phyloP scores from a whole-genome alignment of 768 basidiomycete species.

The Leccinellum luteum region DNA sequence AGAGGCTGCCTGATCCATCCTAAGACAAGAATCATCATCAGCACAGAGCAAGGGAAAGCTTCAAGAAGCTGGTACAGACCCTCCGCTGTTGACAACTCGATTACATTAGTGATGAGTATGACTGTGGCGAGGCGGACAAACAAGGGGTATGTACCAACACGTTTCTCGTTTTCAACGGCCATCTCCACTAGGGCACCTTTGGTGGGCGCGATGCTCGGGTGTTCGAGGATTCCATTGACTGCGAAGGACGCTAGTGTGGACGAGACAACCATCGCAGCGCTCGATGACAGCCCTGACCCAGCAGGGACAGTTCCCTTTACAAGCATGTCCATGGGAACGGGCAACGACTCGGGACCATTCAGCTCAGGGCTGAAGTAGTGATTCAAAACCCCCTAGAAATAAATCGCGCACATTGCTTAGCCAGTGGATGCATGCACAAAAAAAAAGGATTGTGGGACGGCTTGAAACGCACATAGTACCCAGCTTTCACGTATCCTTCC shows the following conservation, averaged over 20 bases:
- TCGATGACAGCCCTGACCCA: constrained; percentile 84
- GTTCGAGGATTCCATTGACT: constrained; percentile 62
- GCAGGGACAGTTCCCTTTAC: constrained; percentile 83
- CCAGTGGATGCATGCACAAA: no score
- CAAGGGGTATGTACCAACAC: constrained; percentile 51
- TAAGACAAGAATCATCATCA: constrained; percentile 22
- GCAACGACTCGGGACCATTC: constrained; percentile 26
- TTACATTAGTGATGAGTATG: neutral
- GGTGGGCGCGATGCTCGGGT: constrained; percentile 25
- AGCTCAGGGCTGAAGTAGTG: constrained; percentile 45
- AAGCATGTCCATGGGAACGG: constrained; percentile 67
- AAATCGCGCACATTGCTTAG: neutral
- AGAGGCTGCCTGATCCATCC: constrained; percentile 91
- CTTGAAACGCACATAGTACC: constrained; percentile 61
- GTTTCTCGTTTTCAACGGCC: constrained; percentile 81
- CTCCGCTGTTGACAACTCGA: constrained; percentile 71
- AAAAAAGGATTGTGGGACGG: neutral
- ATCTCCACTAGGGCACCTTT: constrained; percentile 77
- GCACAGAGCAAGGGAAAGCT: neutral
- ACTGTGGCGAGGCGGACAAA: neutral
- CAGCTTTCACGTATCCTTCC: constrained; percentile 89
- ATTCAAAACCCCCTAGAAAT: constrained; percentile 60
- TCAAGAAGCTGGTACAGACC: constrained; percentile 41
- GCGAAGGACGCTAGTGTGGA: constrained; percentile 79
- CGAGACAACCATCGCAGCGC: constrained; percentile 88